Percentiles rank a stretch among this genome's conserved stretches.
phyloP scores from a whole-genome alignment of 2,329 filamentous ascomycete species.

The Hymenoscyphus linearis region DNA sequence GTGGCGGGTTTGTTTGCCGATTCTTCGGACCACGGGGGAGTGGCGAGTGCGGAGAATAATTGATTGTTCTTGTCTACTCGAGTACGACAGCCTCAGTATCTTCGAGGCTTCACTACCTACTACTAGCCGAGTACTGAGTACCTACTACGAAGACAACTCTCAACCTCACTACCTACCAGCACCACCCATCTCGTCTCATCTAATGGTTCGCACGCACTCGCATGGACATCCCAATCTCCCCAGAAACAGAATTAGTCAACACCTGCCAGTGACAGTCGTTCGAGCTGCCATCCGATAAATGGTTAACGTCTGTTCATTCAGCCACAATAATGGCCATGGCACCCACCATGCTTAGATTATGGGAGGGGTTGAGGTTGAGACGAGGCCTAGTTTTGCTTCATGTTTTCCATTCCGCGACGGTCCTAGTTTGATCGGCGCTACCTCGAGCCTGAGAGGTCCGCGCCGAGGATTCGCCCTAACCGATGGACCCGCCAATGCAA shows the following conservation, averaged over 20 bases:
- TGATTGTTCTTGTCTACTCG: no score
- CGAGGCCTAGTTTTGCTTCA: background rate
- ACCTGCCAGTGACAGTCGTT: background rate
- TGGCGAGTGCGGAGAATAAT: no score
- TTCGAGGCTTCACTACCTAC: no score
- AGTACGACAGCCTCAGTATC: no score
- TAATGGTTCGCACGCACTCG: background rate
- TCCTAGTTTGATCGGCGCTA: background rate
- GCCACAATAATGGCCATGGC: no score
- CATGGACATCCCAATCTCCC: background rate
- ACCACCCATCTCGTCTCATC: background rate
- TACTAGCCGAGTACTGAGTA: background rate
- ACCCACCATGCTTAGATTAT: background rate
- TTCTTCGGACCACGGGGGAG: no score
- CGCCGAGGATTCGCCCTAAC: background rate
- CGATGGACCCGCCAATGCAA: background rate
- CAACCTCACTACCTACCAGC: background rate
- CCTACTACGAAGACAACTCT: background rate
- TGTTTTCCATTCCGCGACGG: background rate
- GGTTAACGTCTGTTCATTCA: background rate
- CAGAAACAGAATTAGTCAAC: background rate
- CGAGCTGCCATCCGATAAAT: background rate
- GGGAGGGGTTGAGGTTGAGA: constrained; percentile 1
- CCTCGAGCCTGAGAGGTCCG: background rate
- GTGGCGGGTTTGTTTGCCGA: background rate